Conservation (phyloP, 2,329 filamentous ascomycete species). For the Neurospora sp. region DNA sequence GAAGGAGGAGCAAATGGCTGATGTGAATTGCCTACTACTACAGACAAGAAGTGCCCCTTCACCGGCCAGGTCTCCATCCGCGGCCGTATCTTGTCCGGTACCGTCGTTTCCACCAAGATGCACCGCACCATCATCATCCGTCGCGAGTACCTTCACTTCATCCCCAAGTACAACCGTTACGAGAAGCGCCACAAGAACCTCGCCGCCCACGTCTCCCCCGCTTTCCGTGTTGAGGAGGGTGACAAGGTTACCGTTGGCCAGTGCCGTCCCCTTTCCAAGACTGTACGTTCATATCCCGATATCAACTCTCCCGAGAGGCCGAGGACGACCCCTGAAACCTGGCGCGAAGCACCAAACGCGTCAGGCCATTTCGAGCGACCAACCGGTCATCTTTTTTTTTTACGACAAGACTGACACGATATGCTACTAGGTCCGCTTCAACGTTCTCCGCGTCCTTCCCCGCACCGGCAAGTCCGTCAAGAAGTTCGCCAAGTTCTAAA, state of each 20-base stretch:
- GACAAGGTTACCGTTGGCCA: constrained; percentile 99
- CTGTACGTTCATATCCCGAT: constrained; percentile 54
- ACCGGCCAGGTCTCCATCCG: constrained; percentile 98
- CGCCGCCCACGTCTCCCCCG: constrained; percentile 94
- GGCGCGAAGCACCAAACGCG: background rate
- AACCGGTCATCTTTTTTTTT: background rate
- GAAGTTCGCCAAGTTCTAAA: constrained; percentile 98
- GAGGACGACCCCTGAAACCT: background rate
- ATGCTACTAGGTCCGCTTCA: constrained; percentile 77
- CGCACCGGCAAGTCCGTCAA: constrained; percentile 96
- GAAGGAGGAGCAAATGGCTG: background rate
- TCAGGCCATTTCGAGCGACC: background rate
- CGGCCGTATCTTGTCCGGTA: constrained; percentile 99
- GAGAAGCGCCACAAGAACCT: constrained; percentile 99
- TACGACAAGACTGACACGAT: constrained; percentile 3
- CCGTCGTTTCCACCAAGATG: constrained; percentile 99
- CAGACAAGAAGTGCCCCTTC: constrained; percentile 99
- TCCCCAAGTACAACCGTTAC: constrained; percentile 99
- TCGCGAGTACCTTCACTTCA: constrained; percentile 99
- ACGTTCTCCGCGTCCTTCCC: constrained; percentile 96
- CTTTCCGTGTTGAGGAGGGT: constrained; percentile 99
- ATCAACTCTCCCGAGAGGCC: background rate
- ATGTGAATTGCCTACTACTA: constrained; percentile 9
- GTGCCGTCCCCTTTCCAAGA: constrained; percentile 99
- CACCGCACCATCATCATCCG: constrained; percentile 99